A percentile compares a stretch with the other conserved stretches of the same genome.
Conservation (phyloP, 1,284 basidiomycete species). For the Flammula alnicola region DNA sequence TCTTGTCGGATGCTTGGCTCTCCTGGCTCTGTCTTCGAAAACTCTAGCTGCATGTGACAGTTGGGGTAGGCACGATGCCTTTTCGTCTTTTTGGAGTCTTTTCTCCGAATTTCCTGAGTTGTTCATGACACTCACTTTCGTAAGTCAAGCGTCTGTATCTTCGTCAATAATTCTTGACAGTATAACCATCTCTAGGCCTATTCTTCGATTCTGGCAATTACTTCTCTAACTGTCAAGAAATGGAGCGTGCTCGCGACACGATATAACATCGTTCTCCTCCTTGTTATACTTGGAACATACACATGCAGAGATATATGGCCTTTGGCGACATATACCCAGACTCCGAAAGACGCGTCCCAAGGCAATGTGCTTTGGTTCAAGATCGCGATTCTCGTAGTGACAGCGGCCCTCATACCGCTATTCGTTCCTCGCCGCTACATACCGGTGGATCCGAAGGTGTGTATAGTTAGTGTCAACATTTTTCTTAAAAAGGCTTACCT, state of each 20-base stretch:
- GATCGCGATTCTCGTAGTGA: slow-evolving; percentile 36
- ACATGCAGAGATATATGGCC: slow-evolving; percentile 67
- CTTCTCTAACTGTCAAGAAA: slow-evolving; percentile 14
- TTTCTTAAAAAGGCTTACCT: neutral
- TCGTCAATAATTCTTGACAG: neutral
- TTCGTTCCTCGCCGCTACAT: slow-evolving; percentile 46
- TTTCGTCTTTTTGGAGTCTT: neutral
- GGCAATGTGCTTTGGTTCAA: slow-evolving; percentile 42
- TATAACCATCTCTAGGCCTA: slow-evolving; percentile 11
- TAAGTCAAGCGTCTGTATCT: neutral
- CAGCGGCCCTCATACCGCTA: slow-evolving; percentile 41
- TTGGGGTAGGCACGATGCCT: neutral
- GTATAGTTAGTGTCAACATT: neutral
- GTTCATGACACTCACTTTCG: slow-evolving; percentile 2
- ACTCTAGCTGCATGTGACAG: neutral
- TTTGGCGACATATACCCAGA: slow-evolving; percentile 49
- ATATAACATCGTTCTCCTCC: slow-evolving; percentile 36
- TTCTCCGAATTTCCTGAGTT: slow-evolving; percentile 4
- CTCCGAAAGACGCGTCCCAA: slow-evolving; percentile 37
- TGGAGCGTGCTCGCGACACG: slow-evolving; percentile 12
- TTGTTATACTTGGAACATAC: slow-evolving; percentile 46
- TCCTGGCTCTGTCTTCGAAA: neutral
- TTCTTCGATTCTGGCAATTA: slow-evolving; percentile 14
- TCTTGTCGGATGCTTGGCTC: slow-evolving; percentile 5
- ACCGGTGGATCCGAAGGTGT: slow-evolving; percentile 23